phyloP scores from a whole-genome alignment of 257 asterid genomes.

The Gynochthodes officinalis region DNA sequence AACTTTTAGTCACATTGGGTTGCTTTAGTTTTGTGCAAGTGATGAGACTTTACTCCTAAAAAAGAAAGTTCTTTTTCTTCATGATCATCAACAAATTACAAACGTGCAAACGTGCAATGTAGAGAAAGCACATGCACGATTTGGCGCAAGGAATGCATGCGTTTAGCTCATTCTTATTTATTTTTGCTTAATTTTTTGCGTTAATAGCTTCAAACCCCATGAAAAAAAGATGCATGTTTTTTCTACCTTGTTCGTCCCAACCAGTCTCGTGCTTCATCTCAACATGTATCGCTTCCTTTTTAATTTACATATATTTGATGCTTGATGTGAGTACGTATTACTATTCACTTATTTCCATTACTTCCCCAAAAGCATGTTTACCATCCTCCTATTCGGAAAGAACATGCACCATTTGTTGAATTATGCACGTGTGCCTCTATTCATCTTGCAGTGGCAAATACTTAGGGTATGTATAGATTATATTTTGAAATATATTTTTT shows the following conservation, averaged over 20 bases:
- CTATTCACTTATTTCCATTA: neutral
- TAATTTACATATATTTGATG: too few relatives aligned
- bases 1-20: neutral
- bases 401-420: neutral
- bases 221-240: conserved; percentile 14
- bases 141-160: neutral
- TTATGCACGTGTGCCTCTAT: neutral
- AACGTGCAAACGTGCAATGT: conserved; percentile 18
- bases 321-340: too few relatives aligned
- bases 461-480: neutral
- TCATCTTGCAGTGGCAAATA: neutral
- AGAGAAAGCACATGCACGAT: conserved; percentile 11
- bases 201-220: conserved; percentile 1
- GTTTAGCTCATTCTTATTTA: conserved; percentile 11
- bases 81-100: conserved; percentile 6
- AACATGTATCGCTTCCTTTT: conserved; percentile 12
- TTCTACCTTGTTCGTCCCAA: conserved; percentile 20
- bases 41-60: neutral
- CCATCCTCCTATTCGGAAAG: too few relatives aligned
- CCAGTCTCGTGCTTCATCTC: conserved; percentile 20
- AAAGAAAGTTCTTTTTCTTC: too few relatives aligned
- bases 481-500: too few relatives aligned
- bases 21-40: neutral
- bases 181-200: neutral
- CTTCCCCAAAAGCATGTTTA: neutral